Conservation (phyloP, 306 rosid species). For the Prosopis cineraria region DNA sequence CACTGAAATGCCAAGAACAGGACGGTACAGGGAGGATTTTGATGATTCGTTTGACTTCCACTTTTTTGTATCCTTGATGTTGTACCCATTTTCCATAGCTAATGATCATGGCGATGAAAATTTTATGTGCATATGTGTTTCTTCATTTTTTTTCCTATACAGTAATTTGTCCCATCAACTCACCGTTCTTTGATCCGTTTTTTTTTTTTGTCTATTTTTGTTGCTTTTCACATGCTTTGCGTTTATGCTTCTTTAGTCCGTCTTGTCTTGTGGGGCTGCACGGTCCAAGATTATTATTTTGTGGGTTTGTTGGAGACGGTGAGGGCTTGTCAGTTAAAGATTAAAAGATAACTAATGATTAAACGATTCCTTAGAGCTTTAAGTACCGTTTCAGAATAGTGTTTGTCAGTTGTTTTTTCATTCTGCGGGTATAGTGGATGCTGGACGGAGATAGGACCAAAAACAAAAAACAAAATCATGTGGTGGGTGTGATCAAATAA, state of each 20-base stretch:
- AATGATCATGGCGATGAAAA: slow-evolving; percentile 30
- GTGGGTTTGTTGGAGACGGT: slow-evolving; percentile 17
- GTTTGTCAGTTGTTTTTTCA: slow-evolving; percentile 26
- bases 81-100: slow-evolving; percentile 33
- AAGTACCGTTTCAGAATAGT: slow-evolving; percentile 12
- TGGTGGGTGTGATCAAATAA: slow-evolving; percentile 38
- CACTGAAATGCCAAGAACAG: slow-evolving; percentile 30
- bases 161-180: slow-evolving; percentile 19
- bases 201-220: not conserved
- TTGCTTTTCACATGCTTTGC: not conserved
- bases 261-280: not conserved
- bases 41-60: slow-evolving; percentile 34
- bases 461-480: not conserved
- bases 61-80: slow-evolving; percentile 29
- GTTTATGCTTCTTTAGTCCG: not conserved
- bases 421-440: slow-evolving; percentile 32
- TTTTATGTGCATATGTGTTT: slow-evolving; percentile 31
- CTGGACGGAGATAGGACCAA: slow-evolving; percentile 27
- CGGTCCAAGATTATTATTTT: not conserved
- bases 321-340: too few species aligned
- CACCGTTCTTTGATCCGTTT: not conserved
- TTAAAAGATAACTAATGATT: not conserved
- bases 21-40: slow-evolving; percentile 27
- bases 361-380: slow-evolving; percentile 1
- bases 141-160: slow-evolving; percentile 18